These are phyloP conservation scores for Schizosaccharomyces cryophilus DNA, from an alignment of 805 yeast species.

Conservation along the genomic window DNA sequence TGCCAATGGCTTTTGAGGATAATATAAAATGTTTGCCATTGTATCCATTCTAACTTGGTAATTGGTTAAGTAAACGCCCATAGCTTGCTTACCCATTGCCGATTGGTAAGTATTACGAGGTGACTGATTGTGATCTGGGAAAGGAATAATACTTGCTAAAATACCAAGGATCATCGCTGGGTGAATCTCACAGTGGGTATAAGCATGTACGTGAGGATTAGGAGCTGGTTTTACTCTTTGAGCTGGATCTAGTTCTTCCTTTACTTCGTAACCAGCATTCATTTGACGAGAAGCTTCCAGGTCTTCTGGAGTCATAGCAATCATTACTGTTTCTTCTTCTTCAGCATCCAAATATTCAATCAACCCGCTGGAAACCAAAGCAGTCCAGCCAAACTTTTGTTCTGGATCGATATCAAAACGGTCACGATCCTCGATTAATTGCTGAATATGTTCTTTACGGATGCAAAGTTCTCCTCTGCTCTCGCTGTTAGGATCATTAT, in stretches of 20 bases:
- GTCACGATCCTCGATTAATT: constrained; percentile 28
- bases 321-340: constrained; percentile 94
- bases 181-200: constrained; percentile 96
- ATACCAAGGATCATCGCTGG: constrained; percentile 97
- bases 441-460: constrained; percentile 60
- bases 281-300: constrained; percentile 35
- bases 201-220: constrained; percentile 46
- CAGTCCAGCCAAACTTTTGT: constrained; percentile 56
- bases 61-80: constrained; percentile 94
- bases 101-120: constrained; percentile 98
- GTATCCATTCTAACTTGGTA: constrained; percentile 96
- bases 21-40: constrained; percentile 91
- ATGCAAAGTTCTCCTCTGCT: constrained; percentile 54
- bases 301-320: constrained; percentile 97
- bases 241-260: constrained; percentile 41
- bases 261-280: constrained; percentile 16
- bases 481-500: constrained; percentile 30
- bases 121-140: constrained; percentile 98
- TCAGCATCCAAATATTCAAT: constrained; percentile 96
- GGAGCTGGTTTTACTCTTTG: constrained; percentile 57
- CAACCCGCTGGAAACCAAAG: constrained; percentile 59
- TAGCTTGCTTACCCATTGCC: constrained; percentile 99
- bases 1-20: constrained; percentile 94
- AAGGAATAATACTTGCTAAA: constrained; percentile 95
- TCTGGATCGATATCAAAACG: constrained; percentile 23